A percentile compares a stretch with the other conserved stretches of the same genome.
phyloP scores from a whole-genome alignment of 2,329 filamentous ascomycete genomes.

The Fusarium xylarioides region DNA sequence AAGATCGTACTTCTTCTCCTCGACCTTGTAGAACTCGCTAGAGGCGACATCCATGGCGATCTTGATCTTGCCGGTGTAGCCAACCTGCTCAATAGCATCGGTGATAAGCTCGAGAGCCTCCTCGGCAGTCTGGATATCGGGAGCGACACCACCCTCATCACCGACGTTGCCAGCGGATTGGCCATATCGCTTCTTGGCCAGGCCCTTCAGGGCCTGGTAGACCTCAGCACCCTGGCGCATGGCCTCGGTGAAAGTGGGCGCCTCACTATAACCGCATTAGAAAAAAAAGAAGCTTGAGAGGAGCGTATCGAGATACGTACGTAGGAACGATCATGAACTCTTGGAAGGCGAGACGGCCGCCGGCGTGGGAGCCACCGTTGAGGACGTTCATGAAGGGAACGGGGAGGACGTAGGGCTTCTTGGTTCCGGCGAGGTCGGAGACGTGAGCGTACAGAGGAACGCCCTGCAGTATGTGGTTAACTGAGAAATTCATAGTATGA shows the following conservation, averaged over 20 bases:
- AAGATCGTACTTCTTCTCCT: slow-evolving; percentile 99
- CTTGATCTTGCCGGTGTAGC: slow-evolving; percentile 95
- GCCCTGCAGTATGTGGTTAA: slow-evolving; percentile 55
- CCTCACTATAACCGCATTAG: slow-evolving; percentile 62
- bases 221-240: slow-evolving; percentile 97
- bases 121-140: slow-evolving; percentile 96
- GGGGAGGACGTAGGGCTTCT: slow-evolving; percentile 90
- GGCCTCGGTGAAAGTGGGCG: slow-evolving; percentile 92
- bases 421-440: slow-evolving; percentile 86
- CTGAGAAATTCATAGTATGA: not conserved
- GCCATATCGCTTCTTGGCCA: slow-evolving; percentile 99
- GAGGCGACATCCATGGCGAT: slow-evolving; percentile 99
- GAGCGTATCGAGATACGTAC: slow-evolving; percentile 55
- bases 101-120: slow-evolving; percentile 98
- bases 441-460: slow-evolving; percentile 89
- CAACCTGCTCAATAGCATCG: slow-evolving; percentile 91
- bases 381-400: slow-evolving; percentile 95
- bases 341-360: slow-evolving; percentile 94
- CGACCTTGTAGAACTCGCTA: slow-evolving; percentile 98
- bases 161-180: slow-evolving; percentile 99
- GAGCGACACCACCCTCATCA: slow-evolving; percentile 99
- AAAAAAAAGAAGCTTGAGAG: not conserved
- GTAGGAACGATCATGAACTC: slow-evolving; percentile 95
- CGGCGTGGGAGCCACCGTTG: slow-evolving; percentile 94
- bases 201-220: slow-evolving; percentile 95